A percentile compares a stretch with the other conserved stretches of the same genome.
Evolutionary conservation across 2,329 filamentous ascomycete species (phyloP).

Genomic region (Elsinoe australis): DNA sequence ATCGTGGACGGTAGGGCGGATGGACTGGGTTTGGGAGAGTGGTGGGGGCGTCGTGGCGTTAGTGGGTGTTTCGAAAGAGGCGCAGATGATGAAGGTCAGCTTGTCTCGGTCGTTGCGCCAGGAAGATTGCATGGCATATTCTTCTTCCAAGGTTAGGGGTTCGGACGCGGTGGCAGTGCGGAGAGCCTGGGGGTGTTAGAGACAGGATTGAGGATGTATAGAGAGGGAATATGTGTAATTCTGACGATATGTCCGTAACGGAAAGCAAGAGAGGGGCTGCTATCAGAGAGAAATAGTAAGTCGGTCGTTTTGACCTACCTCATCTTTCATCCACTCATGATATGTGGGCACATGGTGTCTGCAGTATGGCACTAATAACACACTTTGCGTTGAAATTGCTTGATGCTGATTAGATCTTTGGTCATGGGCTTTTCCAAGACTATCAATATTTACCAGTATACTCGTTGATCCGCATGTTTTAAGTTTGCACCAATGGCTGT

Average conservation of each 20-base stretch:
- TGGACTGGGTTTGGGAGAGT: not conserved
- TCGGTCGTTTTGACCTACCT: conserved; percentile 36
- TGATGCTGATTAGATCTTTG: not conserved
- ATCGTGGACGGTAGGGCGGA: conserved; percentile 46
- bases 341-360: conserved; percentile 73
- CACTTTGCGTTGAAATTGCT: conserved; percentile 60
- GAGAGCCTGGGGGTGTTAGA: conserved; percentile 51
- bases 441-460: conserved; percentile 28
- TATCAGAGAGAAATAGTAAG: not conserved
- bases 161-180: conserved; percentile 83
- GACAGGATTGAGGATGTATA: no score
- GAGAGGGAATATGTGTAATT: not conserved
- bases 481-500: no score
- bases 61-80: conserved; percentile 31
- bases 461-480: conserved; percentile 40
- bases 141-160: conserved; percentile 67
- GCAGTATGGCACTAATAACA: conserved; percentile 79
- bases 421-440: not conserved
- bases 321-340: conserved; percentile 86
- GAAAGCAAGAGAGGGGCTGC: not conserved
- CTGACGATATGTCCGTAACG: no score
- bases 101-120: conserved; percentile 82
- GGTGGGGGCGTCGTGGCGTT: not conserved
- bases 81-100: conserved; percentile 81
- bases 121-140: conserved; percentile 82